A percentile compares a stretch with the other conserved stretches of the same genome.
These are phyloP conservation scores for Monilinia aucupariae DNA, from an alignment of 2,329 filamentous ascomycete species.

Conservation along the genomic window DNA sequence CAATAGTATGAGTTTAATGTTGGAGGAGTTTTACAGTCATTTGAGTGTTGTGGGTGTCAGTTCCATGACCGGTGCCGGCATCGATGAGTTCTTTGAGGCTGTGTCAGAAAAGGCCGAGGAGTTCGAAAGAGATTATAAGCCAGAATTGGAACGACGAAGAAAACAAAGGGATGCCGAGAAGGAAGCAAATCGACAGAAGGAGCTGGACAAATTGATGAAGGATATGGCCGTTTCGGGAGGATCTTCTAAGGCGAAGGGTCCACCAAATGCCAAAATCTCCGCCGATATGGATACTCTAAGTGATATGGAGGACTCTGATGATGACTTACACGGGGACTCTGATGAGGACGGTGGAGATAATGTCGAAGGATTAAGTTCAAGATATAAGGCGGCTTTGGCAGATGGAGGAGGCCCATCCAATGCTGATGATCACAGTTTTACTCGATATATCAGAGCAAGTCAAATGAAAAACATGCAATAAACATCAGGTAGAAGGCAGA, in stretches of 20 bases:
- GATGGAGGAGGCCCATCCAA: slow-evolving; percentile 43
- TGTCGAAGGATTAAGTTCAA: slow-evolving; percentile 61
- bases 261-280: slow-evolving; percentile 20
- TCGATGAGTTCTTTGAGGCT: slow-evolving; percentile 89
- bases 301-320: slow-evolving; percentile 41
- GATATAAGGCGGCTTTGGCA: slow-evolving; percentile 71
- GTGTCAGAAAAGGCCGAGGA: slow-evolving; percentile 83
- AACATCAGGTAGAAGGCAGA: slow-evolving; percentile 21
- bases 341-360: slow-evolving; percentile 38
- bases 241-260: slow-evolving; percentile 34
- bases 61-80: slow-evolving; percentile 83
- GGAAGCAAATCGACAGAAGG: slow-evolving; percentile 64
- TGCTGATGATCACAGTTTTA: slow-evolving; percentile 35
- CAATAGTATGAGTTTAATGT: slow-evolving; percentile 95
- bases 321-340: slow-evolving; percentile 55
- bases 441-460: slow-evolving; percentile 34
- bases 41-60: slow-evolving; percentile 90
- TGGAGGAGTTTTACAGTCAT: slow-evolving; percentile 96
- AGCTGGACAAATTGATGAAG: slow-evolving; percentile 89
- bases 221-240: slow-evolving; percentile 66
- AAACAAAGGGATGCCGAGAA: slow-evolving; percentile 72
- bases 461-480: slow-evolving; percentile 28
- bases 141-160: slow-evolving; percentile 76
- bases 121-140: slow-evolving; percentile 85
- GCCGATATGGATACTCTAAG: slow-evolving; percentile 37